Evolutionary conservation across 768 basidiomycete genomes (phyloP).

Genomic region (Infundibulicybe gibba): DNA sequence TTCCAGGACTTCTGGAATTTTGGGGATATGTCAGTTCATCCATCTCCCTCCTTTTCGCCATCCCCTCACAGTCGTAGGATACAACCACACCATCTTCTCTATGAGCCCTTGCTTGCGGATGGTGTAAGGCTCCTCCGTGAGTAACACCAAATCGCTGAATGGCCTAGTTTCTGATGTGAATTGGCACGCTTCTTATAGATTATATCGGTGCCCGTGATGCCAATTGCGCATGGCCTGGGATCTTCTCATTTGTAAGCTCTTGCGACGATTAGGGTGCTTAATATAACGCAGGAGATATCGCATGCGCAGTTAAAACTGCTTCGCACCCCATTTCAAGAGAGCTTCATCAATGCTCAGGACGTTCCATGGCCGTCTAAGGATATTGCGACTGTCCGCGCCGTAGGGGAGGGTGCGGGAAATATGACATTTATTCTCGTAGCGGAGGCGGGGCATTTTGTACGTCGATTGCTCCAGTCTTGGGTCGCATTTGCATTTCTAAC

Average conservation of each 20-base stretch:
- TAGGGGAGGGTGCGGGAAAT: conserved; percentile 26
- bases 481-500: neutral
- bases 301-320: conserved; percentile 19
- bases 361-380: conserved; percentile 19
- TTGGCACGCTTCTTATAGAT: conserved; percentile 10
- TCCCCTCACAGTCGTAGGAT: conserved; percentile 6
- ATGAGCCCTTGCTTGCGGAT: conserved; percentile 18
- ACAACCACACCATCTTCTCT: conserved; percentile 16
- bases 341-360: conserved; percentile 20
- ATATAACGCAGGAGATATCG: neutral
- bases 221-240: conserved; percentile 24
- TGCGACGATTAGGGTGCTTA: neutral
- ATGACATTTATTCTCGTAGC: conserved; percentile 26
- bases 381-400: conserved; percentile 19
- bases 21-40: conserved; percentile 14
- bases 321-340: conserved; percentile 16
- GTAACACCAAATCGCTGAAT: conserved; percentile 4
- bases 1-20: conserved; percentile 7
- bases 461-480: conserved; percentile 1
- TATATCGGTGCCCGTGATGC: conserved; percentile 24
- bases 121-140: conserved; percentile 25
- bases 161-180: neutral
- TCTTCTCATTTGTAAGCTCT: conserved; percentile 18
- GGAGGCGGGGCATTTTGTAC: conserved; percentile 28
- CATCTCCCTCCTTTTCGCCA: neutral